These are phyloP conservation scores for Triticum urartu DNA, from an alignment of 176 grass and related monocot species.

Conservation along the genomic window DNA sequence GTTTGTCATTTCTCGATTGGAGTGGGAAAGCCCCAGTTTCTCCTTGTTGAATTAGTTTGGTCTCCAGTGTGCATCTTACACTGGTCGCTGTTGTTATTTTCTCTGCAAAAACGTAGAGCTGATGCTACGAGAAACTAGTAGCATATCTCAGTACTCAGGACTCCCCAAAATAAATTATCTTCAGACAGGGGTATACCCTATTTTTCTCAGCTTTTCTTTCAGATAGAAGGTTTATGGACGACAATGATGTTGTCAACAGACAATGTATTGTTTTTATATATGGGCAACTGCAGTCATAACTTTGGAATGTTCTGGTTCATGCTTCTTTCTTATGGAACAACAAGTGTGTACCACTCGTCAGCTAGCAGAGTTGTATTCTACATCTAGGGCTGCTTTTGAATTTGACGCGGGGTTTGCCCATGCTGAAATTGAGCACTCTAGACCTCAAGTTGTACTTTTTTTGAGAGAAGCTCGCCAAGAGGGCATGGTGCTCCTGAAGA, in stretches of 20 bases:
- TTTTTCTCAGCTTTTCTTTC: too few species aligned
- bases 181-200: too few species aligned
- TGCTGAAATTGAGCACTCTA: conserved; percentile 86
- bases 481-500: too few species aligned
- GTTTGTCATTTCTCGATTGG: not conserved
- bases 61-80: not conserved
- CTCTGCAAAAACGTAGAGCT: not conserved
- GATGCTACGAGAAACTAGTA: not conserved
- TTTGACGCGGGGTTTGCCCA: conserved; percentile 82
- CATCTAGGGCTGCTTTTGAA: conserved; percentile 77
- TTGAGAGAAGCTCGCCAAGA: too few species aligned
- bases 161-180: too few species aligned
- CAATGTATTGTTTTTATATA: not conserved
- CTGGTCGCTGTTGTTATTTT: not conserved
- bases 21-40: not conserved
- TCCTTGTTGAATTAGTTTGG: not conserved
- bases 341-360: conserved; percentile 12
- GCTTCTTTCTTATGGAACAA: not conserved
- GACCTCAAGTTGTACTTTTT: conserved; percentile 90
- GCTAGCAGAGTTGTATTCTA: not conserved
- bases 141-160: too few species aligned
- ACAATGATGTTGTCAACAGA: not conserved
- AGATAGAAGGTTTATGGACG: not conserved
- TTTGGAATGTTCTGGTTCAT: conserved; percentile 4
- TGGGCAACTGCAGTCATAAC: not conserved